Evolutionary conservation across 177 flowering plant species (phyloP), one percentile per base, ranked within the genome.

Genomic region (Vitis hybrid): DNA sequence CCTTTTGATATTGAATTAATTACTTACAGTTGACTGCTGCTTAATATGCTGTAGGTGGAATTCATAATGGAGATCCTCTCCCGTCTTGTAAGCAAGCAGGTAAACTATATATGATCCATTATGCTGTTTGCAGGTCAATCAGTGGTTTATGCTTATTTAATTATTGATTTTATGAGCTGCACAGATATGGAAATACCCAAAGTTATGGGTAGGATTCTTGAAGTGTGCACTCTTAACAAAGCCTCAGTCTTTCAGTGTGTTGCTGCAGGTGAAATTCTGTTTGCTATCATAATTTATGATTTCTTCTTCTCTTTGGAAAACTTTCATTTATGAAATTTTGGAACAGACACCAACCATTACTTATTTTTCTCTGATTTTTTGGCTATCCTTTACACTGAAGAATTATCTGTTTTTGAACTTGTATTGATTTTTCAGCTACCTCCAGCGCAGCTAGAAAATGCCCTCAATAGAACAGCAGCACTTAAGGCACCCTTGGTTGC

Each of bases 141-240:
- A 53, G 55, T 61, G 69, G 50, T 72, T 60, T 69, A 57, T 72
- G 53, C 70, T 61, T 45, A 33, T 64, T 26, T 71, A 58, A 15
- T 55, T 3, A 39, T 74, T 66, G 60, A 48, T 60, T 33, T 19
- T 29, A 39, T 69, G 58, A 10, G 2, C 39, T 75, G 10, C 61
- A 79, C 90, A 96, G 99, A 93, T 96, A 73, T 96, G 99, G 99
- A 96, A 92, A 79, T 85, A 87, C 70, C 99, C 97, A 10, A 94
- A 92, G 77, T 77, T 89, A 78, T 96, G 99, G 99, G 97, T 93
- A 16, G 99, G 99, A 65, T 96, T 96, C 76, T 77, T 93, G 88
- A 96, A 89, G 79, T 96, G 99, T 77, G 88, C 91, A 63, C 80
- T 63, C 31, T 79, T 89, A 75, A 93, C 97, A 21, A 82, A 83